Conservation (phyloP, 2,329 filamentous ascomycete genomes). For the Colletotrichum tofieldiae region DNA sequence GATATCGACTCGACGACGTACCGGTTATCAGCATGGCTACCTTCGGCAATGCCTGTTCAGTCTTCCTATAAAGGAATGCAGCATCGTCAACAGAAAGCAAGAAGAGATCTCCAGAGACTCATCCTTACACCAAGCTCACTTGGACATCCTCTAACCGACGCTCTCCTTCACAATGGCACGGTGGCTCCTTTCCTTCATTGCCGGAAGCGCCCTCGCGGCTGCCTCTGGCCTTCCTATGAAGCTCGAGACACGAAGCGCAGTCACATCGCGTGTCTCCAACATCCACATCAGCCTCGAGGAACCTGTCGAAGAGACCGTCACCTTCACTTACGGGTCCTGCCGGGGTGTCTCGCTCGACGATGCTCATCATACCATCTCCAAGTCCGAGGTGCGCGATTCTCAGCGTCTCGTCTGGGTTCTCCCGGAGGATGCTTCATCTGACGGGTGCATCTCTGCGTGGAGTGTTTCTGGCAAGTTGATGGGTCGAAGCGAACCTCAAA, state of each 20-base stretch:
- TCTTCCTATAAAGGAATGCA: conserved; percentile 28
- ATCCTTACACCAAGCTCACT: conserved; percentile 28
- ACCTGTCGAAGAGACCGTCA: conserved; percentile 43
- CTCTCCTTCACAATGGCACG: conserved; percentile 36
- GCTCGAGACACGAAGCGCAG: conserved; percentile 53
- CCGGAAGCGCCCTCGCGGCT: conserved; percentile 39
- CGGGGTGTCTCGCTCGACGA: conserved; percentile 33
- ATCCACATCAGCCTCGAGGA: conserved; percentile 48
- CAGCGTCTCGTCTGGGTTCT: conserved; percentile 48
- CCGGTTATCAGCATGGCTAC: conserved; percentile 12
- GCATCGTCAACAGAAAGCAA: neutral
- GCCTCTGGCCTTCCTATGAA: conserved; percentile 48
- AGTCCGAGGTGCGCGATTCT: conserved; percentile 42
- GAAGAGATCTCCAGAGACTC: conserved; percentile 4
- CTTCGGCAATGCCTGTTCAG: neutral
- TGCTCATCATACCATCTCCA: conserved; percentile 45
- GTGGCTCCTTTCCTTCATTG: conserved; percentile 41
- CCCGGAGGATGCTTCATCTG: conserved; percentile 45
- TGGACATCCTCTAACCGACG: conserved; percentile 11
- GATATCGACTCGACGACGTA: neutral
- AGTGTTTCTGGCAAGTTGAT: conserved; percentile 49
- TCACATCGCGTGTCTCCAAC: conserved; percentile 53
- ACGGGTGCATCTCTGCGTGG: conserved; percentile 61
- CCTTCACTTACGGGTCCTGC: conserved; percentile 48
- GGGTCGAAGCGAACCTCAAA: conserved; percentile 55